Percentiles rank a stretch among this genome's conserved stretches.
These are phyloP conservation scores for Candida maltosa DNA, from an alignment of 805 yeast genomes.

Conservation along the genomic window DNA sequence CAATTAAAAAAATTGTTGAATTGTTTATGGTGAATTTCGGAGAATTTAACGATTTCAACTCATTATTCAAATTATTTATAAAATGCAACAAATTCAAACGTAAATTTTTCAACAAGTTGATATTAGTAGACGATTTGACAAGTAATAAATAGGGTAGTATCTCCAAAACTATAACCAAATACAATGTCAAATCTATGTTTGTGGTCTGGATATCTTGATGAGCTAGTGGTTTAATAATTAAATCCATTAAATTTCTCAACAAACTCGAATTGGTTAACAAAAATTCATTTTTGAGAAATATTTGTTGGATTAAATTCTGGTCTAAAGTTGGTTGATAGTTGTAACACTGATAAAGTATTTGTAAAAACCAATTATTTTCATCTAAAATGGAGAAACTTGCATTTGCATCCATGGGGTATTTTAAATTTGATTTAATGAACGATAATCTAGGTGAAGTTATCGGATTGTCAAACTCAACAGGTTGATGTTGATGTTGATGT, in stretches of 20 bases:
- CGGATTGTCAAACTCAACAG: neutral
- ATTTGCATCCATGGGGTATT: constrained; percentile 20
- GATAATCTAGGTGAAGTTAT: constrained; percentile 20
- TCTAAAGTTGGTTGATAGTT: neutral
- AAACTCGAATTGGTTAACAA: constrained; percentile 13
- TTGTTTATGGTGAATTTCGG: constrained; percentile 11
- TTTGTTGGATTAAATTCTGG: neutral
- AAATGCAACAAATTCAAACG: constrained; percentile 22
- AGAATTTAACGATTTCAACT: constrained; percentile 12
- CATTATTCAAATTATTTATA: constrained; percentile 21
- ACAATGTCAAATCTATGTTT: constrained; percentile 22
- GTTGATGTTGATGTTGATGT: too few species aligned
- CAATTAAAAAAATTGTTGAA: constrained; percentile 25
- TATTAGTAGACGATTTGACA: constrained; percentile 18
- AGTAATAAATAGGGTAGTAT: constrained; percentile 29
- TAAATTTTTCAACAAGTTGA: constrained; percentile 21
- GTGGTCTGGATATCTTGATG: too few species aligned
- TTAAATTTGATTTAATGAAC: constrained; percentile 22
- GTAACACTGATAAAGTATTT: constrained; percentile 4
- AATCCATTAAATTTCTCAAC: constrained; percentile 15
- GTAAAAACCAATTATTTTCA: constrained; percentile 22
- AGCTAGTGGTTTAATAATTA: constrained; percentile 17
- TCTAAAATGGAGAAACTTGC: constrained; percentile 17
- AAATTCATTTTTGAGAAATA: constrained; percentile 7
- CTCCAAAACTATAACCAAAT: constrained; percentile 24